Evolutionary conservation across 2,329 filamentous ascomycete genomes (phyloP).

Genomic region (Neofusicoccum laricinum): DNA sequence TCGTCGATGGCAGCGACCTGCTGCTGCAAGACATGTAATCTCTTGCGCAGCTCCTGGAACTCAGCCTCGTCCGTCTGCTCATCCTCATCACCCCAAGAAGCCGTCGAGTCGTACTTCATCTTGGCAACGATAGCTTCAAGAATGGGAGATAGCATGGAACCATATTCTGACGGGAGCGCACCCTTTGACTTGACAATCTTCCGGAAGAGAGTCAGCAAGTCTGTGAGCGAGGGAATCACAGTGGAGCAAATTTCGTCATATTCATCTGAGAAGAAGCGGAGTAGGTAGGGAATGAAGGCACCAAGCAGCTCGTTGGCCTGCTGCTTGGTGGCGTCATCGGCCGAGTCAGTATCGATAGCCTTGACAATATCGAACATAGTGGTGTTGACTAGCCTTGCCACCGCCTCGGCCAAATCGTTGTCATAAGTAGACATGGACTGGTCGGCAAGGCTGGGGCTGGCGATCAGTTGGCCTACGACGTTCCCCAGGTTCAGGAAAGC

Average conservation of each 20-base stretch:
- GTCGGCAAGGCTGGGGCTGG: constrained; percentile 76
- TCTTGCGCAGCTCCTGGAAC: constrained; percentile 90
- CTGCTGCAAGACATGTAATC: constrained; percentile 87
- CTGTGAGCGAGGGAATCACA: constrained; percentile 88
- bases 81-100: constrained; percentile 88
- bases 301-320: constrained; percentile 80
- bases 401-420: constrained; percentile 89
- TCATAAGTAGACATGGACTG: constrained; percentile 84
- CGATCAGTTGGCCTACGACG: constrained; percentile 81
- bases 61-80: constrained; percentile 96
- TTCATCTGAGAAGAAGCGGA: constrained; percentile 95
- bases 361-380: constrained; percentile 83
- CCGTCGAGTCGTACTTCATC: constrained; percentile 96
- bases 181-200: constrained; percentile 65
- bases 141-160: constrained; percentile 80
- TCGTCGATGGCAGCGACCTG: constrained; percentile 89
- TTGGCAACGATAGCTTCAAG: constrained; percentile 90
- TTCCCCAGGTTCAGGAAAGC: constrained; percentile 81
- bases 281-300: constrained; percentile 78
- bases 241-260: constrained; percentile 98
- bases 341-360: constrained; percentile 69
- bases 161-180: constrained; percentile 69
- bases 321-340: constrained; percentile 62
- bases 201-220: constrained; percentile 85
- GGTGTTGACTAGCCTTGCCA: constrained; percentile 93